Conservation (phyloP, 805 yeast species). For the Nakazawaea sp. region DNA sequence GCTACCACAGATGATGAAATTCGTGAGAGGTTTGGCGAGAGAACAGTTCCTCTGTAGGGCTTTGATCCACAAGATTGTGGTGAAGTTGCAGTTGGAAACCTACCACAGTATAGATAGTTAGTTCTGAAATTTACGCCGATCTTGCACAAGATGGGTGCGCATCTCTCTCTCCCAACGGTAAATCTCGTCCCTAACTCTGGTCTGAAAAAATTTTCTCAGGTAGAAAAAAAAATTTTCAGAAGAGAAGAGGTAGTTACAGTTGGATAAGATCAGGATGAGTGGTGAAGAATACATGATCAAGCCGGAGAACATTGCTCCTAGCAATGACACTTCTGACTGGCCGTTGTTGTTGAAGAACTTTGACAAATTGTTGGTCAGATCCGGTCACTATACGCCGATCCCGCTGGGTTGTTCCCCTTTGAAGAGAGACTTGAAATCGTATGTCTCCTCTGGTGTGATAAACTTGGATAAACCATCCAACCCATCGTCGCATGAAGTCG, state of each 20-base stretch:
- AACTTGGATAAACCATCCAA: conserved; percentile 97
- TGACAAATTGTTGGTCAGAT: conserved; percentile 89
- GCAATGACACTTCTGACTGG: conserved; percentile 90
- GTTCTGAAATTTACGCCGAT: too few species aligned
- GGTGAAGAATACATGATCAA: conserved; percentile 72
- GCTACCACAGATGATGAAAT: conserved; percentile 33
- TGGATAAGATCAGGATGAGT: conserved; percentile 42
- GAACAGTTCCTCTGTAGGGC: conserved; percentile 46
- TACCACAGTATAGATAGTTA: too few species aligned
- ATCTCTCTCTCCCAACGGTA: too few species aligned
- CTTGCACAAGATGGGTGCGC: too few species aligned
- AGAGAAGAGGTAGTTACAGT: background rate
- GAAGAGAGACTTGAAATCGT: conserved; percentile 87
- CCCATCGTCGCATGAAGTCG: conserved; percentile 98
- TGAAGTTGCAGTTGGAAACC: conserved; percentile 2
- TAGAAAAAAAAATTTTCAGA: too few species aligned
- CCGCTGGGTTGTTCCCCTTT: conserved; percentile 94
- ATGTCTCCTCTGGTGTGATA: conserved; percentile 91
- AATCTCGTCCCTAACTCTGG: too few species aligned
- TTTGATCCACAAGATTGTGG: conserved; percentile 2
- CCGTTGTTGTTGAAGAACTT: conserved; percentile 90
- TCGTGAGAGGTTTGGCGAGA: conserved; percentile 48
- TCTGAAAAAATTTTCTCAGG: background rate
- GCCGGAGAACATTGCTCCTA: conserved; percentile 76
- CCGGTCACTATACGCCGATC: conserved; percentile 96